Evolutionary conservation across 106 monocot genomes (phyloP).

Genomic region (Dendrobium nobile): DNA sequence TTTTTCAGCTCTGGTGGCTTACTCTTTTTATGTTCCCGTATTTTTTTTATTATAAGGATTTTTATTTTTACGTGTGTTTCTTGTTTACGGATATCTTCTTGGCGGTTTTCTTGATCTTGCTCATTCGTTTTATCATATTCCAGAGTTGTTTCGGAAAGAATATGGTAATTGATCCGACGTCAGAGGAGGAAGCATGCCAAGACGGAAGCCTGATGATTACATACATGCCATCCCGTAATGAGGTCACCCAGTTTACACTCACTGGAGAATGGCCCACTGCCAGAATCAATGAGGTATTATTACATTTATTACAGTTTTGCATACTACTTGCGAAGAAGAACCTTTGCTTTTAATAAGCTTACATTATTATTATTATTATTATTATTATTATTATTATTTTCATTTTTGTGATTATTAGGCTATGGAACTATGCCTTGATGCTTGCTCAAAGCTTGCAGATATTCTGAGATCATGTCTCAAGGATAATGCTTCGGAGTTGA

Average conservation of each 20-base stretch:
- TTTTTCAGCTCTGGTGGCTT: too few relatives aligned
- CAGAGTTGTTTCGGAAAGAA: conserved; percentile 77
- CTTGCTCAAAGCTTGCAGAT: conserved; percentile 71
- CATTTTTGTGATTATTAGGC: conserved; percentile 38
- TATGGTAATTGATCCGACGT: conserved; percentile 75
- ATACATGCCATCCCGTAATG: conserved; percentile 73
- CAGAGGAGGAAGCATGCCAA: conserved; percentile 80
- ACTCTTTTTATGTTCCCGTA: too few relatives aligned
- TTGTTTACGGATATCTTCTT: background rate
- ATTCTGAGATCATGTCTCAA: conserved; percentile 76
- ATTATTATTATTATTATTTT: background rate
- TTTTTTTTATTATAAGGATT: too few relatives aligned
- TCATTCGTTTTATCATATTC: background rate
- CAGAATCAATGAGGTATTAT: conserved; percentile 68
- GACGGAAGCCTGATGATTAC: conserved; percentile 77
- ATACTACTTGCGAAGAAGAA: background rate
- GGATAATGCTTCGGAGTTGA: conserved; percentile 25
- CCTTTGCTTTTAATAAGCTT: background rate
- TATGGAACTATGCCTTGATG: conserved; percentile 88
- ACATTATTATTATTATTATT: background rate
- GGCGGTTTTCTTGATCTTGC: background rate
- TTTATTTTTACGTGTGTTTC: too few relatives aligned
- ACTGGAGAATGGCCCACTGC: conserved; percentile 90
- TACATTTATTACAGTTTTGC: too few relatives aligned
- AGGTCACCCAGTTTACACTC: conserved; percentile 78